A percentile compares a stretch with the other conserved stretches of the same genome.
These are phyloP conservation scores for Polytolypa hystricis DNA, from an alignment of 2,329 filamentous ascomycete genomes.

Conservation along the genomic window DNA sequence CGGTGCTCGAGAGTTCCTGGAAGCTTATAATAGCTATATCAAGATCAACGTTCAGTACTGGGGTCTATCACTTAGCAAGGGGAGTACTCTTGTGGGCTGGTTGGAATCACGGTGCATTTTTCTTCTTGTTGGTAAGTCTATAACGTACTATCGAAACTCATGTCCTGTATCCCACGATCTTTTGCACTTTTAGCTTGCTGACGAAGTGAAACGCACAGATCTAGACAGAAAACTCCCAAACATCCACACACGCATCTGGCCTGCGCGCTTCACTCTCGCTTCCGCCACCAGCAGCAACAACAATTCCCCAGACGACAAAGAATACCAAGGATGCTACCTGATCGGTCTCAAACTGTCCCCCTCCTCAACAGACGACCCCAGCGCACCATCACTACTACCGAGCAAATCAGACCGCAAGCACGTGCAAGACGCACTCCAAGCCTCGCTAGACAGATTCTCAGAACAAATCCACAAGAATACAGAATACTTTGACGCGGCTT, in stretches of 20 bases:
- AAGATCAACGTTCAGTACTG: constrained; percentile 56
- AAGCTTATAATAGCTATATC: constrained; percentile 43
- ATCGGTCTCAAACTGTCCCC: constrained; percentile 39
- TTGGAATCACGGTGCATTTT: constrained; percentile 50
- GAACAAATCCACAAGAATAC: constrained; percentile 24
- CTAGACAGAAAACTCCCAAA: constrained; percentile 43
- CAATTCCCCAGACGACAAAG: constrained; percentile 19
- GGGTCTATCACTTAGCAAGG: constrained; percentile 46
- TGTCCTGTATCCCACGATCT: constrained; percentile 4
- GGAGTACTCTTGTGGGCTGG: constrained; percentile 50
- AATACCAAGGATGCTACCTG: constrained; percentile 52
- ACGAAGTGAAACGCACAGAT: constrained; percentile 29
- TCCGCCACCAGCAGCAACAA: constrained; percentile 13
- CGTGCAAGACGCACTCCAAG: constrained; percentile 34
- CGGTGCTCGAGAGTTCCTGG: constrained; percentile 40
- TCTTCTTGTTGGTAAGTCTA: constrained; percentile 47
- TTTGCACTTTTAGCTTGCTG: constrained; percentile 4
- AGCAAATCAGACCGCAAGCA: constrained; percentile 30
- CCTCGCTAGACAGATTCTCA: constrained; percentile 24
- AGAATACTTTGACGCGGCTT: constrained; percentile 24
- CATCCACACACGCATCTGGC: constrained; percentile 51
- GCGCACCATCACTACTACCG: background rate
- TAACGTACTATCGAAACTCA: background rate
- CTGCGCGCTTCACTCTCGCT: constrained; percentile 44
- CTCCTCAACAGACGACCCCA: background rate